Evolutionary conservation across 768 basidiomycete genomes (phyloP), one percentile per base, ranked within the genome.

Genomic region (Pleurotus djamor): DNA sequence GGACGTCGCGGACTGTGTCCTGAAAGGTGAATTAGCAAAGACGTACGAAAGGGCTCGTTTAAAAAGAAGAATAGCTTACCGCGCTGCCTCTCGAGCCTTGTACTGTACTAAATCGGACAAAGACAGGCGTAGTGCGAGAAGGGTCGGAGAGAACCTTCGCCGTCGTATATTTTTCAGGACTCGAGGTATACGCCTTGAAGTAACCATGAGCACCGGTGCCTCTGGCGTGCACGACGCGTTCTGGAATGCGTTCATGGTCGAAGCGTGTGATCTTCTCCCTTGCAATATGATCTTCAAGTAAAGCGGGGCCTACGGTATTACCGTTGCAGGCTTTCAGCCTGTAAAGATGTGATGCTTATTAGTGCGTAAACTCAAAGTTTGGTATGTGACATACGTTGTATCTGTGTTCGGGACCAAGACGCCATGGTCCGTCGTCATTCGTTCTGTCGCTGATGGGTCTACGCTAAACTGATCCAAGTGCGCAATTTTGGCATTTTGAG

Each of bases 241-340:
- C 93, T 0, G 94, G 93, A 57, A 95, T 94, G 43, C 92, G 88
- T 69, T 95, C 92, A 66, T 93, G 92, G 68, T 94, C 92, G 66
- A 93, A 94, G 12, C 86, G 82, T 56, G 83, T 83, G 34, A 92
- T 83, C 71, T 92, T 91, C 75, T 89, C 87, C 63, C 88, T 83
- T 4, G 80, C 81, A 62, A 89, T 80, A 59, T 89, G 86, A 67
- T 91, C 89, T 66, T 92, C 91, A n/a, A 96, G 79, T 6, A 92
- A 76, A 28, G 83, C 82, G 1, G 93, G 89, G 0, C 92, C 94
- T 2, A 77, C 76, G 41, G 74, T 71, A 28, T 71, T 63, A 34
- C 78, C 82, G 61, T 78, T 71, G 16, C 75, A 69, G 17, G 78
- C 81, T 67, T 79, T 84, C 47, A 88, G 71, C 87, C 88, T 89